Base-by-base conservation (phyloP, 805 yeast species). In the Ogataea trehalophila region DNA sequence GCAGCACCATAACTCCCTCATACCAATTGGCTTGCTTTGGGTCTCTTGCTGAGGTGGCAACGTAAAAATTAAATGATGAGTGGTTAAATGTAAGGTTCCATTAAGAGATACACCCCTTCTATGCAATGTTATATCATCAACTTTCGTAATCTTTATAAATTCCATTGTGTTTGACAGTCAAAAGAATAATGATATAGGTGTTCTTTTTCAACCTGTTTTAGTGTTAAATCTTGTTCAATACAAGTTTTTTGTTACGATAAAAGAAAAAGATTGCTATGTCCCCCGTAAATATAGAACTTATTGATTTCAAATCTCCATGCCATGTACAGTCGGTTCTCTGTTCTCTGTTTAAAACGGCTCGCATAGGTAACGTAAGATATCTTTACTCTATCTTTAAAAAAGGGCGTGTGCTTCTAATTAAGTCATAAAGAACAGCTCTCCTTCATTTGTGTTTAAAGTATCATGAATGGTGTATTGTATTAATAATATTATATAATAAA, bases 1-100 rank as follows among this genome's bases (percentile, higher is more conserved):
- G 49, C 95, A 85, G 31, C 89, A 76, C 99, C 98, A 94, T 31
- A 88, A 78, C 63, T 94, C 98, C 48, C 81, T 71, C 56, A 56
- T 22, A 55, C 62, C 54, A 50, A 53, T 4, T 48, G 51, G 33
- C 71, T 37, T 45, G 35, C 38, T 45, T 34, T 39, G 43, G 15
- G 2, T 34, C 1, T 40, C 41, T 17, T 43, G 33, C 34, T 48
- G 43, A 9, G 57, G 53, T 5, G 62, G 61, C 11, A 65, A 42
- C 0, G 80, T 74, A 62, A 85, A 86, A 34, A 86, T 85, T 56
- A 87, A 64, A 66, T 87, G 94, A 61, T 86, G 91, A 6, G 87
- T 79, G 2, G 91, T 84, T 40, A 86, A 65, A 60, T 83, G 91
- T 29, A 86, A 61, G 3, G 82, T 73, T 1, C 92, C 94, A 13